A percentile compares a stretch with the other conserved stretches of the same genome.
phyloP scores from a whole-genome alignment of 352 stramenopile genomes.

The Phytopythium montanum region DNA sequence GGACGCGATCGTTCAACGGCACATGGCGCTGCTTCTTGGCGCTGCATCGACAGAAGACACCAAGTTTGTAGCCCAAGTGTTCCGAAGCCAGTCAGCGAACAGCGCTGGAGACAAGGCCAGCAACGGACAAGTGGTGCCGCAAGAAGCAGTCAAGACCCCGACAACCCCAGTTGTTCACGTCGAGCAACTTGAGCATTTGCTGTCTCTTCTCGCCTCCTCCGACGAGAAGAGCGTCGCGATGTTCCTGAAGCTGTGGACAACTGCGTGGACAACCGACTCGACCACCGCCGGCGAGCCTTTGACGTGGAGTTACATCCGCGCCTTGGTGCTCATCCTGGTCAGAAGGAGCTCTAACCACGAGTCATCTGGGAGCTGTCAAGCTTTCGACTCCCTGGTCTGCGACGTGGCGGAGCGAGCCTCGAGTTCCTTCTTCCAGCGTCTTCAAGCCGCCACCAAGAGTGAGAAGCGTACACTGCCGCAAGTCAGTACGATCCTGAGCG shows the following conservation, averaged over 20 bases:
- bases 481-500: conserved; percentile 17
- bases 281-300: background rate
- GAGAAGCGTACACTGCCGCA: conserved; percentile 2
- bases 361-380: conserved; percentile 4
- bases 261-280: conserved; percentile 11
- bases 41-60: conserved; percentile 16
- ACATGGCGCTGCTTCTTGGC: conserved; percentile 56
- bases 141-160: background rate
- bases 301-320: conserved; percentile 21
- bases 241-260: conserved; percentile 46
- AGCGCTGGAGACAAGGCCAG: background rate
- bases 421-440: conserved; percentile 16
- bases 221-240: background rate
- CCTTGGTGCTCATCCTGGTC: conserved; percentile 20
- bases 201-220: background rate
- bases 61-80: background rate
- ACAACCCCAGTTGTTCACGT: no score
- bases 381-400: conserved; percentile 5
- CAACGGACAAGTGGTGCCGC: background rate
- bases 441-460: conserved; percentile 12
- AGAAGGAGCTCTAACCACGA: conserved; percentile 9
- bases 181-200: background rate
- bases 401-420: conserved; percentile 2
- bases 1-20: conserved; percentile 26
- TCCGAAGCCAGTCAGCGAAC: background rate